These are phyloP conservation scores for Chamaenerion angustifolium DNA, from an alignment of 345 rosid genomes.

Conservation along the genomic window DNA sequence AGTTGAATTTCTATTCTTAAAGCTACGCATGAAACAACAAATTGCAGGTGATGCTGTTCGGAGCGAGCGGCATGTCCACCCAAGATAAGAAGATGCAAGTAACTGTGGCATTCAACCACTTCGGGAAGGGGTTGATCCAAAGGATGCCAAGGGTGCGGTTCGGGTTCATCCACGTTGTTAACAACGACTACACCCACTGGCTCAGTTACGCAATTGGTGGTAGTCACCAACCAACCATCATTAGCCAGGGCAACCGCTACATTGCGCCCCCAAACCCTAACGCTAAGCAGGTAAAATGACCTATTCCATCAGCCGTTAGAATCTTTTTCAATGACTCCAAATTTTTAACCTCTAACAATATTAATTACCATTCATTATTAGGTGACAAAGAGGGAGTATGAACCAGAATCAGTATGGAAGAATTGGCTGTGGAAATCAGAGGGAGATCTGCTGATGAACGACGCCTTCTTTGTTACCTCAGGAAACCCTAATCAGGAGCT, in stretches of 20 bases:
- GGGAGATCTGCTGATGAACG: slow-evolving; percentile 27
- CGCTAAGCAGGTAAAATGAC: slow-evolving; percentile 19
- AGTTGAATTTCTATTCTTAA: background rate
- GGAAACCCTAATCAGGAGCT: slow-evolving; percentile 7
- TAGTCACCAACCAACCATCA: slow-evolving; percentile 42
- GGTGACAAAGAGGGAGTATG: slow-evolving; percentile 35
- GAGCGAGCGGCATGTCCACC: slow-evolving; percentile 26
- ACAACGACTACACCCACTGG: slow-evolving; percentile 77
- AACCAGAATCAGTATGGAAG: slow-evolving; percentile 21
- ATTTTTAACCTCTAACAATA: too few relatives aligned
- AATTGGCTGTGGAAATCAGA: slow-evolving; percentile 30
- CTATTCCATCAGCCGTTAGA: too few relatives aligned
- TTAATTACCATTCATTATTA: too few relatives aligned
- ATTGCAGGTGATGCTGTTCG: slow-evolving; percentile 57
- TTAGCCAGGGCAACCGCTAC: slow-evolving; percentile 75
- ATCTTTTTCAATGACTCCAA: too few relatives aligned
- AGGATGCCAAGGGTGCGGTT: slow-evolving; percentile 46
- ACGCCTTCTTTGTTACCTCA: slow-evolving; percentile 21
- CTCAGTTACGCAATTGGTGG: slow-evolving; percentile 61
- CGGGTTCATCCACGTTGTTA: slow-evolving; percentile 54
- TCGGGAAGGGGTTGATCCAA: slow-evolving; percentile 41
- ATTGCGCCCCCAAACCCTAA: slow-evolving; percentile 35
- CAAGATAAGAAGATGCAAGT: slow-evolving; percentile 47
- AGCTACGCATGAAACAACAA: too few relatives aligned
- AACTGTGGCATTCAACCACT: slow-evolving; percentile 68